Conservation (phyloP, 2,329 filamentous ascomycete genomes). For the Phoma sp. region DNA sequence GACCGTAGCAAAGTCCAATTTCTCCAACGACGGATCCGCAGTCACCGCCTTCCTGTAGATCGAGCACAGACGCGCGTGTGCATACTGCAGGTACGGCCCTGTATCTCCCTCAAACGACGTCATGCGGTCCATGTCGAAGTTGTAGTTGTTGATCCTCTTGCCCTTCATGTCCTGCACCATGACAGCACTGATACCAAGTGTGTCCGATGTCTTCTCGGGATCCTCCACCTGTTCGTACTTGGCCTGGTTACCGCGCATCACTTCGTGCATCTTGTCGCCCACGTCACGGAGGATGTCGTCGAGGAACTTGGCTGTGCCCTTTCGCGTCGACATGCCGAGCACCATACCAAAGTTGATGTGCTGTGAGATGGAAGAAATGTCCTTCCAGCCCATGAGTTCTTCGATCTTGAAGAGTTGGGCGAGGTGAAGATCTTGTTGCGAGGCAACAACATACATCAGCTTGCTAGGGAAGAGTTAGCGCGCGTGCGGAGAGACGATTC, state of each 20-base stretch:
- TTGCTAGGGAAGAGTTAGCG: slow-evolving; percentile 43
- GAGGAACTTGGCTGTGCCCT: slow-evolving; percentile 63
- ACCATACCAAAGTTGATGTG: slow-evolving; percentile 73
- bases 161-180: slow-evolving; percentile 99
- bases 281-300: slow-evolving; percentile 63
- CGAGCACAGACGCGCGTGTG: slow-evolving; percentile 56
- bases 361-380: slow-evolving; percentile 64
- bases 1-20: slow-evolving; percentile 68
- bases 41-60: slow-evolving; percentile 60
- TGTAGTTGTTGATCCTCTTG: slow-evolving; percentile 76
- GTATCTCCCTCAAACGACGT: slow-evolving; percentile 85
- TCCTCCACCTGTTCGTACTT: slow-evolving; percentile 93
- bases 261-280: slow-evolving; percentile 95
- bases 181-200: slow-evolving; percentile 88
- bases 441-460: slow-evolving; percentile 72
- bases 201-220: slow-evolving; percentile 82
- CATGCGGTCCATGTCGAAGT: slow-evolving; percentile 82
- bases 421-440: slow-evolving; percentile 69
- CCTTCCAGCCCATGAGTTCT: slow-evolving; percentile 66
- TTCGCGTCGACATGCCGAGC: slow-evolving; percentile 67
- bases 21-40: slow-evolving; percentile 54
- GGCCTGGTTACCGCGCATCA: slow-evolving; percentile 87
- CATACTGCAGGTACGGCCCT: slow-evolving; percentile 84
- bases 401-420: slow-evolving; percentile 71
- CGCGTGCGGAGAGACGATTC: background rate